Base-by-base conservation (phyloP, 495 filamentous ascomycete genomes). In the Tetracladium marchalianum region DNA sequence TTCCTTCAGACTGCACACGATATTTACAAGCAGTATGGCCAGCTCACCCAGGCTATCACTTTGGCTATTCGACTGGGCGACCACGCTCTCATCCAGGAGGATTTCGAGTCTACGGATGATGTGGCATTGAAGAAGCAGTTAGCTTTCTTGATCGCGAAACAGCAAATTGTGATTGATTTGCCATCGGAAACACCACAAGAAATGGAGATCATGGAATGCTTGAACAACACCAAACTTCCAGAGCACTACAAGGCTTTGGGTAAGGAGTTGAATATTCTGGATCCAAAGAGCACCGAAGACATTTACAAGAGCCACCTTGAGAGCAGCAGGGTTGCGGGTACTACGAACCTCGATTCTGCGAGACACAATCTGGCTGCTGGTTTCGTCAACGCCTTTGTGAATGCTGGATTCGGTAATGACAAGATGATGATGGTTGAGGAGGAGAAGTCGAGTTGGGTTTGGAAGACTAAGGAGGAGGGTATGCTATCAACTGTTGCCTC, bases 241-340 rank as follows among this genome's bases (percentile, higher is more conserved):
- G 86, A 92, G 44, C 82, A 97, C 65, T 99, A 95, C 73, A 93
- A 95, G 65, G 77, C 82, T 7, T 70, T 99, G 16, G 92, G 79
- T 35, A 96, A 96, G 65, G 92, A 97, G 57, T 75, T 99, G 43
- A 97, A 97, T 59, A 92, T 97, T 37, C 71, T 99, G 32, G 92
- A 97, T 39, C 92, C 92, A 13, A 95, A 95, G 66, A 90, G 87
- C 48, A 89, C 90, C 4, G 92, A 99, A 66, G 92, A 99, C 59
- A 99, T 99, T 55, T 99, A 99, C 74, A 99, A 99, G 73, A 94
- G 87, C 48, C 93, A 99, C 63, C 73, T 99, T 12, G 92, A 99
- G 64, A 96, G 84, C 69, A 92, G 81, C 49, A 78, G 92, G 39
- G 89, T 89, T 39, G 85, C 87, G 18, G 90, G 90, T 18, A 70